These are phyloP conservation scores for Brasenia schreberi DNA, from an alignment of 164 flowering plant genomes.

Conservation along the genomic window DNA sequence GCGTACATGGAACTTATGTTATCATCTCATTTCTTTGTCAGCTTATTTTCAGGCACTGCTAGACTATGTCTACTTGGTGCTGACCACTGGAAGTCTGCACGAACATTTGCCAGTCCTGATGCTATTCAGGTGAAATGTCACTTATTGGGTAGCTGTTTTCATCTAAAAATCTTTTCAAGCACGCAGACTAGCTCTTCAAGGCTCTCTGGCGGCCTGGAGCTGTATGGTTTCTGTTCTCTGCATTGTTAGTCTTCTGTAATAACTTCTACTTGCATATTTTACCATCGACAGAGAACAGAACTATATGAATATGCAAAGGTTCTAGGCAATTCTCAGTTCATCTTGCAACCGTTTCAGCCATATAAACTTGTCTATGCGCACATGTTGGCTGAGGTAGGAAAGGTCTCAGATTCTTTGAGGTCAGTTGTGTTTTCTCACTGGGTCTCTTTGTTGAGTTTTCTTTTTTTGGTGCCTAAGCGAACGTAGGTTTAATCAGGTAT, in stretches of 20 bases:
- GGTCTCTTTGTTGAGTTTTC: too few relatives aligned
- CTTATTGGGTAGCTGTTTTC: too few relatives aligned
- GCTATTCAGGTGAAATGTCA: slow-evolving; percentile 78
- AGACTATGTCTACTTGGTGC: slow-evolving; percentile 93
- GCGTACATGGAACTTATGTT: background rate
- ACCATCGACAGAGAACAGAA: slow-evolving; percentile 94
- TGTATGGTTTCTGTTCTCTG: too few relatives aligned
- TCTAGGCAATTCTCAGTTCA: slow-evolving; percentile 93
- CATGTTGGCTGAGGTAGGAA: slow-evolving; percentile 97
- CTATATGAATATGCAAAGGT: slow-evolving; percentile 83
- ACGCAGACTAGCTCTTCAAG: too few relatives aligned
- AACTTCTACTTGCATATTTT: too few relatives aligned
- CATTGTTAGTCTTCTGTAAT: too few relatives aligned
- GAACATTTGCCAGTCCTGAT: slow-evolving; percentile 90
- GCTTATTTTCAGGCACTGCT: slow-evolving; percentile 66
- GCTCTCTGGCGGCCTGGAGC: too few relatives aligned
- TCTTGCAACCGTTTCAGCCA: slow-evolving; percentile 84
- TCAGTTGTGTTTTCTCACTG: too few relatives aligned
- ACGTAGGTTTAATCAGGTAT: too few relatives aligned
- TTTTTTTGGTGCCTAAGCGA: too few relatives aligned
- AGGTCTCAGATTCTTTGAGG: slow-evolving; percentile 73
- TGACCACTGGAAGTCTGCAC: slow-evolving; percentile 84
- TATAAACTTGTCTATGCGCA: slow-evolving; percentile 88
- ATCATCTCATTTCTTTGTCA: background rate
- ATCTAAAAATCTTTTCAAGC: too few relatives aligned